These are phyloP conservation scores for Gossypium mustelinum DNA, from an alignment of 345 rosid species.

Conservation along the genomic window DNA sequence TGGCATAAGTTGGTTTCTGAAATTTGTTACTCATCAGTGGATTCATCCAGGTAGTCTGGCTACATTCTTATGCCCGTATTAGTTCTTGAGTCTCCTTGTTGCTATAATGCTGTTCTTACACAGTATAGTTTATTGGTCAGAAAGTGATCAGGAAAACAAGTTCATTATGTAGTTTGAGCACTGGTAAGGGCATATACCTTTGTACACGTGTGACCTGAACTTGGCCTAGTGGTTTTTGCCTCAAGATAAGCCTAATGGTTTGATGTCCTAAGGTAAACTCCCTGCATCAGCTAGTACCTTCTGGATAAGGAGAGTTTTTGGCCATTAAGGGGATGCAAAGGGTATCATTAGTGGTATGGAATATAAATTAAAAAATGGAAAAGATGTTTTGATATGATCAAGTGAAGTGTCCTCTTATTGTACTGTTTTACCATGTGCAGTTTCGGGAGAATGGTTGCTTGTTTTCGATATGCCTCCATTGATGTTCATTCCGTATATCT, in stretches of 20 bases:
- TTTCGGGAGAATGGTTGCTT: slow-evolving; percentile 91
- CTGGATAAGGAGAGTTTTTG: background rate
- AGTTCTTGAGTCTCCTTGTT: slow-evolving; percentile 2
- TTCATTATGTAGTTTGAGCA: background rate
- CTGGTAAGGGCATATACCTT: background rate
- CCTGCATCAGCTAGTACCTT: background rate
- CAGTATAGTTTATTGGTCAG: background rate
- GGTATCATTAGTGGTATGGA: background rate
- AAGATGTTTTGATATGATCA: background rate
- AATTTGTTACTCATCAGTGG: background rate
- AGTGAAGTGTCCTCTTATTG: slow-evolving; percentile 21
- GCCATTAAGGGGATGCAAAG: background rate
- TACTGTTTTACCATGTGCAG: slow-evolving; percentile 37
- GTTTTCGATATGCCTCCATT: slow-evolving; percentile 93
- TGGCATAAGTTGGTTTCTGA: slow-evolving; percentile 2
- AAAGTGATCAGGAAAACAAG: background rate
- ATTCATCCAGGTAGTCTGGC: background rate
- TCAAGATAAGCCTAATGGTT: slow-evolving; percentile 2
- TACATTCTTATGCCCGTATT: background rate
- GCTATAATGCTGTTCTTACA: background rate
- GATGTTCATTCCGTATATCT: slow-evolving; percentile 72
- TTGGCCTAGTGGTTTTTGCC: background rate
- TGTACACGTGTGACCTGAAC: background rate
- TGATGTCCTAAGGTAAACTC: background rate
- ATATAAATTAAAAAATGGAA: background rate